Base-by-base conservation (phyloP, 306 rosid genomes). In the Rosa multiflora region DNA sequence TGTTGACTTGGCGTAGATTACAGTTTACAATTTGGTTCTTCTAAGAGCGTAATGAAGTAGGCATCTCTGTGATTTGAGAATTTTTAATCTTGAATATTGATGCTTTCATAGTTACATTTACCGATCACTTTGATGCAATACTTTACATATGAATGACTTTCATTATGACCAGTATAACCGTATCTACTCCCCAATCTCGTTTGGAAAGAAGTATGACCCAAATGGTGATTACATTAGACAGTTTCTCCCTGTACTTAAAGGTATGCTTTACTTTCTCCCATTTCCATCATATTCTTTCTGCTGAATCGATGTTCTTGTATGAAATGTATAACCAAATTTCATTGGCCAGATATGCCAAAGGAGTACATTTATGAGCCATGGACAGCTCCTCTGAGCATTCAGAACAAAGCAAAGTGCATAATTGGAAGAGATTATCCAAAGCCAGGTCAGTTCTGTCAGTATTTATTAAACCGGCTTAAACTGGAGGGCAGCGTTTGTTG, bases 181-280 rank as follows among this genome's bases (percentile, higher is more conserved):
- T 21, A 87, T 91, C 85, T 94, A 94, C 84, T 94, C 97, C 10
- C 97, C 97, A 18, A 81, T 83, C 78, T 86, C 99, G 20, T 94
- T 94, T 71, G 99, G 99, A 20, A 94, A 94, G 90, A 94, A 94
- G 88, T 91, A 89, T 76, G 99, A 94, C 76, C 91, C 97, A n/a
- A 85, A 87, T 75, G 99, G 97, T 8, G 90, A 94, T 62, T 94
- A 78, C 82, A 88, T 94, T 79, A 83, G 92, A 82, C 90, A 92
- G 81, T 94, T 94, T 90, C 92, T 94, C 74, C 99, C 99, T 1
- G 82, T 87, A 67, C 81, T 94, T 67, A 88, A 86, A 85, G 97
- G 97, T 94, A 78, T 6, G 40, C 47, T 76, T 12, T 21, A 67
- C 42, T 32, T 72, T 75, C 55, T 74, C 14, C 82, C 76, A 55